phyloP scores from a whole-genome alignment of 495 filamentous ascomycete genomes.

The Tuber indicum region DNA sequence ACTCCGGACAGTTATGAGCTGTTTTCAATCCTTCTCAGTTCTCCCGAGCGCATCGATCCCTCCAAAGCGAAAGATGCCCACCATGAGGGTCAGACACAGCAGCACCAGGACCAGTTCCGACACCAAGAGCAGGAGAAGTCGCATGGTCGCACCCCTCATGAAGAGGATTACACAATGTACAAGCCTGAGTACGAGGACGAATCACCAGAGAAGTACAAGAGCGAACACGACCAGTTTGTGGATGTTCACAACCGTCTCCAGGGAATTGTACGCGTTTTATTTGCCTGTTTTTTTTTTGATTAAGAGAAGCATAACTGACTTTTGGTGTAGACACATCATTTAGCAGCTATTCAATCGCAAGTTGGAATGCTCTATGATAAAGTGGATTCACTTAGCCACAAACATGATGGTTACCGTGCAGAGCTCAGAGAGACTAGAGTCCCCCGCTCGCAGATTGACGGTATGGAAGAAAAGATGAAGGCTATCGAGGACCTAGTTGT shows the following conservation, averaged over 20 bases:
- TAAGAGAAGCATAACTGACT: slow-evolving; percentile 4
- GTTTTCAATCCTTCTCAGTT: slow-evolving; percentile 72
- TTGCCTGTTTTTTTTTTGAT: neutral
- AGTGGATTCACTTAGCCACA: slow-evolving; percentile 40
- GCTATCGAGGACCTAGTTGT: slow-evolving; percentile 53
- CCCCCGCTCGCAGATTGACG: slow-evolving; percentile 51
- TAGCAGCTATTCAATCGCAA: slow-evolving; percentile 36
- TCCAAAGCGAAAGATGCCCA: slow-evolving; percentile 34
- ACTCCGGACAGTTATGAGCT: slow-evolving; percentile 91
- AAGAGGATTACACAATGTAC: slow-evolving; percentile 46
- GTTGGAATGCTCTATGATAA: slow-evolving; percentile 38
- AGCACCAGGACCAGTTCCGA: slow-evolving; percentile 44
- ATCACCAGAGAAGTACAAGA: slow-evolving; percentile 49
- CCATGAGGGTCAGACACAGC: slow-evolving; percentile 43
- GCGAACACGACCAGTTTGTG: slow-evolving; percentile 58
- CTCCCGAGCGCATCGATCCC: slow-evolving; percentile 17
- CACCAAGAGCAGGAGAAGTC: slow-evolving; percentile 18
- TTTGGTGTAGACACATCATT: slow-evolving; percentile 36
- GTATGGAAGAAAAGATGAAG: slow-evolving; percentile 48
- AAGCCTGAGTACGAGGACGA: slow-evolving; percentile 49
- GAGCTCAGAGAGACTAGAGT: slow-evolving; percentile 50
- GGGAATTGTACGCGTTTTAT: slow-evolving; percentile 45
- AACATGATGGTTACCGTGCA: slow-evolving; percentile 56
- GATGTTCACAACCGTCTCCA: slow-evolving; percentile 79
- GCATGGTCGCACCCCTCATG: slow-evolving; percentile 36